Evolutionary conservation across 495 filamentous ascomycete genomes (phyloP).

Genomic region (Aspergillus diversus): DNA sequence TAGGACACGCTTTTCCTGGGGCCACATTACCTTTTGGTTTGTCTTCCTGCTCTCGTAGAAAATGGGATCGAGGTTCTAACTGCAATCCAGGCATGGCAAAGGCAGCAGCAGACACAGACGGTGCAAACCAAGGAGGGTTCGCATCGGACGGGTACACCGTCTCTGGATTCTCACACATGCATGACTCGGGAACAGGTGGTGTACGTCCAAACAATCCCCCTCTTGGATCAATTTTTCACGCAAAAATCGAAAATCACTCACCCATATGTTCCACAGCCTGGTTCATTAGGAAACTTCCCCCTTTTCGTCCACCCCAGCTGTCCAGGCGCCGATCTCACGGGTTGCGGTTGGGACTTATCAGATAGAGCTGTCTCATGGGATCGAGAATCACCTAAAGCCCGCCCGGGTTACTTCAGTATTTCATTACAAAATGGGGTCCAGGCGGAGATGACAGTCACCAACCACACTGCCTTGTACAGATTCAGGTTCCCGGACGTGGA

Average conservation of each 20-base stretch:
- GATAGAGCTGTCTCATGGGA: conserved; percentile 50
- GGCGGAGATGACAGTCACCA: conserved; percentile 70
- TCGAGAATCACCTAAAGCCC: conserved; percentile 56
- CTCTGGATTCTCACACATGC: conserved; percentile 70
- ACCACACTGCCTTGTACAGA: conserved; percentile 67
- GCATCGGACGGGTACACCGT: conserved; percentile 64
- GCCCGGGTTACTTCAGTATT: conserved; percentile 70
- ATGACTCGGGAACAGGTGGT: conserved; percentile 77
- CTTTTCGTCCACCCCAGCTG: conserved; percentile 71
- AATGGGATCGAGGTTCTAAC: conserved; percentile 8
- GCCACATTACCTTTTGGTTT: conserved; percentile 72
- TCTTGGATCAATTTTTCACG: not conserved
- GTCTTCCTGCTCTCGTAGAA: not conserved
- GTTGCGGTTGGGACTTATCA: conserved; percentile 63
- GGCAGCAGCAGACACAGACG: conserved; percentile 71
- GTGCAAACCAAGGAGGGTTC: conserved; percentile 74
- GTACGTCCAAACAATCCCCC: conserved; percentile 28
- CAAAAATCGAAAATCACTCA: too few relatives aligned
- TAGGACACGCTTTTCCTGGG: conserved; percentile 75
- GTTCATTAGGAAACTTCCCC: conserved; percentile 74
- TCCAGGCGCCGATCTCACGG: conserved; percentile 62
- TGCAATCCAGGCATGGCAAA: conserved; percentile 66
- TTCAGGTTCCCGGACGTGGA: conserved; percentile 61
- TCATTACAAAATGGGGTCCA: conserved; percentile 59
- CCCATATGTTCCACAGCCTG: too few relatives aligned